Evolutionary conservation across 768 basidiomycete species (phyloP).

Genomic region (Russula ochroleuca): DNA sequence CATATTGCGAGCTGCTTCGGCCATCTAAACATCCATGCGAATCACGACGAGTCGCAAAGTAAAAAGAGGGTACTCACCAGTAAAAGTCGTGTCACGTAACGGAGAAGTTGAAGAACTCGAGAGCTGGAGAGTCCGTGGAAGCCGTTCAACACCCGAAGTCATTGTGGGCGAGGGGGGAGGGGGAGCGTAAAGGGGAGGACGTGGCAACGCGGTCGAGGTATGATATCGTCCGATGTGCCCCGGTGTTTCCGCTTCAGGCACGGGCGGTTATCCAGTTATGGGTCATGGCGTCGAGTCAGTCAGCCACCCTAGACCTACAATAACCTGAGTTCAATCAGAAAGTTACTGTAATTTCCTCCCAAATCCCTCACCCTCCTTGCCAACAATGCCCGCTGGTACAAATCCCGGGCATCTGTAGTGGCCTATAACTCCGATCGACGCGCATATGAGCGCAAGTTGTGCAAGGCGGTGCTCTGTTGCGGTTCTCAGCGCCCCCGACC

Average conservation of each 20-base stretch:
- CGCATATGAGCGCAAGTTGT: neutral
- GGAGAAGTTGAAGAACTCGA: neutral
- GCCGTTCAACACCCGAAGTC: neutral
- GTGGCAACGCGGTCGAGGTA: neutral
- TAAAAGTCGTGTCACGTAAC: neutral
- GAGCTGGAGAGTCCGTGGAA: neutral
- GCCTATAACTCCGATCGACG: too few relatives aligned
- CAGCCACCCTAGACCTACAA: too few relatives aligned
- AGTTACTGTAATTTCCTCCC: too few relatives aligned
- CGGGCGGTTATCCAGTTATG: neutral
- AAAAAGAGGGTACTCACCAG: neutral
- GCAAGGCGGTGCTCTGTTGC: too few relatives aligned
- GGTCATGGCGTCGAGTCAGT: too few relatives aligned
- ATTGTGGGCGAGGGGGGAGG: neutral
- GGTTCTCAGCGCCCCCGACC: neutral
- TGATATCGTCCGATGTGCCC: neutral
- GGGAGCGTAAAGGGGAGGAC: neutral
- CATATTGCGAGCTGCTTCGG: neutral
- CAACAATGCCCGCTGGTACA: neutral
- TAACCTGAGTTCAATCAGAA: neutral
- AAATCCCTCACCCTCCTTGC: neutral
- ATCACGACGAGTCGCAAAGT: neutral
- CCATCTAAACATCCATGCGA: neutral
- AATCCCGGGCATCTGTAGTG: neutral
- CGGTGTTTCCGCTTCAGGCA: neutral